A percentile compares a stretch with the other conserved stretches of the same genome.
Conservation (phyloP, 2,329 filamentous ascomycete species). For the Aaosphaeria arxii region DNA sequence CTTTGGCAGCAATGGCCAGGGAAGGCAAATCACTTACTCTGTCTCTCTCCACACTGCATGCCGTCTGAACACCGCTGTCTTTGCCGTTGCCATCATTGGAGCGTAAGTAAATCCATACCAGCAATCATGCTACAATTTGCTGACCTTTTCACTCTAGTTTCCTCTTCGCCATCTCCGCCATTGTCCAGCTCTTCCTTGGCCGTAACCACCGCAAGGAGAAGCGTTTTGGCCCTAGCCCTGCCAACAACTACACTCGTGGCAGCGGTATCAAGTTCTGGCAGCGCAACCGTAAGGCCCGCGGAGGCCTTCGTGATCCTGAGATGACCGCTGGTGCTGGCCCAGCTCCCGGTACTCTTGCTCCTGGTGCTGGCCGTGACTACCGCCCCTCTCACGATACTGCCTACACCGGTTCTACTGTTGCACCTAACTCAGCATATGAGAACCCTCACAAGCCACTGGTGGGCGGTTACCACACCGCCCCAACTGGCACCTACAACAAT, state of each 20-base stretch:
- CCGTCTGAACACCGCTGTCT: slow-evolving; percentile 69
- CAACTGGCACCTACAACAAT: slow-evolving; percentile 37
- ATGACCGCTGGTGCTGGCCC: slow-evolving; percentile 34
- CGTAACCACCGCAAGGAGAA: slow-evolving; percentile 73
- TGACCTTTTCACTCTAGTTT: slow-evolving; percentile 45
- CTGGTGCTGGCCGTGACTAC: slow-evolving; percentile 27
- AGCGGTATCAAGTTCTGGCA: slow-evolving; percentile 49
- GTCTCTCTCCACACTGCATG: slow-evolving; percentile 61
- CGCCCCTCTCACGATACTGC: slow-evolving; percentile 50
- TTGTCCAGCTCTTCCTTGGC: slow-evolving; percentile 65
- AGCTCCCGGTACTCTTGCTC: slow-evolving; percentile 17
- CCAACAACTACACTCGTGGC: slow-evolving; percentile 67
- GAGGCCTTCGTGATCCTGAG: slow-evolving; percentile 42
- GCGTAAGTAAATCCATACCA: slow-evolving; percentile 54
- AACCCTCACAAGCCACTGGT: slow-evolving; percentile 29
- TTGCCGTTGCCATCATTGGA: slow-evolving; percentile 75
- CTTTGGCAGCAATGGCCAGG: slow-evolving; percentile 42
- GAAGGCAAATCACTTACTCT: slow-evolving; percentile 43
- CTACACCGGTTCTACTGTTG: slow-evolving; percentile 49
- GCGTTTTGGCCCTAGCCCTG: slow-evolving; percentile 63
- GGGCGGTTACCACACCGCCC: slow-evolving; percentile 47
- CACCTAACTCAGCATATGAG: slow-evolving; percentile 34
- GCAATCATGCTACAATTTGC: not conserved
- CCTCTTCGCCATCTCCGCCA: slow-evolving; percentile 72
- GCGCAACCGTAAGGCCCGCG: slow-evolving; percentile 33